Percentiles rank a stretch among this genome's conserved stretches.
These are phyloP conservation scores for Hypoxylon perforatum DNA, from an alignment of 495 filamentous ascomycete species.

Conservation along the genomic window DNA sequence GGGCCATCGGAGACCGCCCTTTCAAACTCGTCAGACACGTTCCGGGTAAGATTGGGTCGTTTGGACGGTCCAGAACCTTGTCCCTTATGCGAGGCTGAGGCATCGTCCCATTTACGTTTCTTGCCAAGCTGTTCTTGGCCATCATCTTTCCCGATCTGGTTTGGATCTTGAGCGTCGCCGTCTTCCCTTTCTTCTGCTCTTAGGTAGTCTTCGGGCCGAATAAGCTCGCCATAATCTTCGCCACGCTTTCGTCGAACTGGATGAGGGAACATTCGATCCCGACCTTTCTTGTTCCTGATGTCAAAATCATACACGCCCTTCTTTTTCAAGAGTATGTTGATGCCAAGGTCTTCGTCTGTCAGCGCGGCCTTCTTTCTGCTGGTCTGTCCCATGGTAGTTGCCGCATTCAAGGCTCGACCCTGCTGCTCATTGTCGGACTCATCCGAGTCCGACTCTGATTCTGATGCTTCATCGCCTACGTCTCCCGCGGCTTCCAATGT, in stretches of 20 bases:
- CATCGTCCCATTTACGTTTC: constrained; percentile 93
- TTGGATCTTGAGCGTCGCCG: constrained; percentile 69
- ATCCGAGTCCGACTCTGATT: constrained; percentile 84
- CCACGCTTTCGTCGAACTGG: constrained; percentile 79
- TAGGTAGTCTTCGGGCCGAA: constrained; percentile 93
- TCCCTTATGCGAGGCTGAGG: constrained; percentile 57
- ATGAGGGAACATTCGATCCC: constrained; percentile 92
- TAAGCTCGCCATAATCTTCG: constrained; percentile 94
- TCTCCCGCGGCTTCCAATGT: constrained; percentile 77
- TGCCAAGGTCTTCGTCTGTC: constrained; percentile 86
- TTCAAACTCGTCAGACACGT: constrained; percentile 55
- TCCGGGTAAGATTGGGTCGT: constrained; percentile 52
- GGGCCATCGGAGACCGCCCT: constrained; percentile 52
- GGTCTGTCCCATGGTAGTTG: constrained; percentile 81
- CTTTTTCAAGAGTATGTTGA: constrained; percentile 89
- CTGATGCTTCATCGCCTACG: constrained; percentile 82
- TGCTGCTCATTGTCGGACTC: constrained; percentile 91
- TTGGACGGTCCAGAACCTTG: constrained; percentile 48
- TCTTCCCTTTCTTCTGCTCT: constrained; percentile 92
- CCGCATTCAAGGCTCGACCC: constrained; percentile 89
- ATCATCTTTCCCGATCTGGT: constrained; percentile 54
- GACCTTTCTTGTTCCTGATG: constrained; percentile 90
- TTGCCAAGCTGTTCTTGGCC: constrained; percentile 79
- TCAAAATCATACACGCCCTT: constrained; percentile 92
- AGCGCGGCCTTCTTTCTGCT: constrained; percentile 83